These are phyloP conservation scores for Phytomonas francai DNA, from an alignment of 208 protist species.

Conservation along the genomic window DNA sequence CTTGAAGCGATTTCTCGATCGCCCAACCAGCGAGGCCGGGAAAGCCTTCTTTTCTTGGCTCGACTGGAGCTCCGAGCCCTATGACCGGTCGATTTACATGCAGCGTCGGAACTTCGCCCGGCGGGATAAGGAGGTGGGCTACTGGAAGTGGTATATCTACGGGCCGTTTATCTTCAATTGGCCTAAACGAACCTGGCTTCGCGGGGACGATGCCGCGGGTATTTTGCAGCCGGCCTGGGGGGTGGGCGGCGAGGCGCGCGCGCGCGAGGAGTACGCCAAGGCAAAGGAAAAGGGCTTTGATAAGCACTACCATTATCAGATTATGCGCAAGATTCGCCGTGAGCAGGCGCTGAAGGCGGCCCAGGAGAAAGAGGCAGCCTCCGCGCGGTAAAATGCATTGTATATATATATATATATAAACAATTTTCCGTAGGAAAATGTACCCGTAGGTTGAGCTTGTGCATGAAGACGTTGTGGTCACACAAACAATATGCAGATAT, in stretches of 20 bases:
- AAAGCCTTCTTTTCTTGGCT: constrained; percentile 86
- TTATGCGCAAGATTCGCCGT: constrained; percentile 83
- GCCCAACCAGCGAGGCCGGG: constrained; percentile 71
- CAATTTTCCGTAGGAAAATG: too few species aligned
- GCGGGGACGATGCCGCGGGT: constrained; percentile 71
- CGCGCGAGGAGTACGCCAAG: constrained; percentile 57
- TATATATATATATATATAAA: too few species aligned
- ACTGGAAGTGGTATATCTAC: constrained; percentile 76
- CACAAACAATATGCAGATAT: too few species aligned
- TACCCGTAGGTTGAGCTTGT: too few species aligned
- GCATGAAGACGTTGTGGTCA: too few species aligned
- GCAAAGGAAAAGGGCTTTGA: constrained; percentile 78
- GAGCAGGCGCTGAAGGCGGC: constrained; percentile 61
- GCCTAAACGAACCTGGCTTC: constrained; percentile 84
- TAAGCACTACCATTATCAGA: constrained; percentile 88
- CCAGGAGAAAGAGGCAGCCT: constrained; percentile 13
- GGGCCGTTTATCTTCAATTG: constrained; percentile 88
- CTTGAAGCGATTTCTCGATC: constrained; percentile 83
- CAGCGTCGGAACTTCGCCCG: constrained; percentile 65
- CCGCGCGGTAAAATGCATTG: too few species aligned
- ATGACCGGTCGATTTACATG: constrained; percentile 81
- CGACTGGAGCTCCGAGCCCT: constrained; percentile 82
- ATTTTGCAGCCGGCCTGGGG: constrained; percentile 77
- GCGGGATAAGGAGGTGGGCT: constrained; percentile 54
- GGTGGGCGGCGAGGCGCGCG: constrained; percentile 73